Conservation (phyloP, 257 asterid species). For the Jaltomata sinuosa region DNA sequence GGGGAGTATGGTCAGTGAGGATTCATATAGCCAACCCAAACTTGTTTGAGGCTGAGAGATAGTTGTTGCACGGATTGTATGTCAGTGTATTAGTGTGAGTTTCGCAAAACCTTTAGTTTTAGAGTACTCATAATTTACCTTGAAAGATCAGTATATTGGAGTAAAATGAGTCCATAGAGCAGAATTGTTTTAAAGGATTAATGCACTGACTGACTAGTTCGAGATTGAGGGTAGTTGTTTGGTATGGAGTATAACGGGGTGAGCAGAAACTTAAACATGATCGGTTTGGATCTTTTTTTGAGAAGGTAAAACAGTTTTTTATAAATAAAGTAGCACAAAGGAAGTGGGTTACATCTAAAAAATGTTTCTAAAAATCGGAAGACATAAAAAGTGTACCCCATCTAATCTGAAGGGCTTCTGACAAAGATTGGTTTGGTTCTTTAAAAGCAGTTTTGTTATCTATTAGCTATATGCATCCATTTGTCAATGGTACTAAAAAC, state of each 20-base stretch:
- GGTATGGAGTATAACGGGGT: not conserved
- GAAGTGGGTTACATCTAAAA: not conserved
- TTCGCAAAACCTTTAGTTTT: not conserved
- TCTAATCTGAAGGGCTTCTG: not conserved
- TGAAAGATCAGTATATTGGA: not conserved
- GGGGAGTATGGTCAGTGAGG: not conserved
- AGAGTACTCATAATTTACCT: not conserved
- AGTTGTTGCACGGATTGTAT: not conserved
- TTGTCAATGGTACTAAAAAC: not conserved
- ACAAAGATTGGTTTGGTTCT: not conserved
- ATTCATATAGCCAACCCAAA: not conserved
- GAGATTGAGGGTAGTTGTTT: not conserved
- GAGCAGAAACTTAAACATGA: not conserved
- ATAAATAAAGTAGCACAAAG: not conserved
- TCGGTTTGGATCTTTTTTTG: not conserved
- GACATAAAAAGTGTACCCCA: not conserved
- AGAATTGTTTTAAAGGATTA: not conserved
- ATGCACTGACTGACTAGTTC: not conserved
- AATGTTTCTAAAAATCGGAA: not conserved
- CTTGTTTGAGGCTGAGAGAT: not conserved
- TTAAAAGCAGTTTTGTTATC: not conserved
- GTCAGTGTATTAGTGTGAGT: not conserved
- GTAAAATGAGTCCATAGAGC: not conserved
- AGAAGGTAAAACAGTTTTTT: not conserved
- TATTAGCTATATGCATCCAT: not conserved